These are phyloP conservation scores for Quercus bicolor DNA, from an alignment of 306 rosid species.

Conservation along the genomic window DNA sequence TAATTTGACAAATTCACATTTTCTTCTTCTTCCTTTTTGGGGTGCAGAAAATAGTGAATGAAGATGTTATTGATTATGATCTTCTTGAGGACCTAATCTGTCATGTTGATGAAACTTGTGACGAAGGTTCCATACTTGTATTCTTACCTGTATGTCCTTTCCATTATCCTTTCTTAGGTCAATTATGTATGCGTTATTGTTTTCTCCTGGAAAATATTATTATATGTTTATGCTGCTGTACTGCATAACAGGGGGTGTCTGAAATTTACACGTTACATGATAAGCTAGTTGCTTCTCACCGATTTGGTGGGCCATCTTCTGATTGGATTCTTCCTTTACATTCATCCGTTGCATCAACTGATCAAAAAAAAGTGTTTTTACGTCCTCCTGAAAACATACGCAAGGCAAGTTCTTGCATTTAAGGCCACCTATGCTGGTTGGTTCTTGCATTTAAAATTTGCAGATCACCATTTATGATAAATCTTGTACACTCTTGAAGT, in stretches of 20 bases:
- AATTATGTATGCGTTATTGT: constrained; percentile 1
- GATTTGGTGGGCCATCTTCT: constrained; percentile 83
- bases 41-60: constrained; percentile 71
- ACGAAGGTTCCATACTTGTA: constrained; percentile 84
- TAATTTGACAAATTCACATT: constrained; percentile 17
- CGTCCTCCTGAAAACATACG: constrained; percentile 76
- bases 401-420: constrained; percentile 48
- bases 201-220: not conserved
- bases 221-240: constrained; percentile 9
- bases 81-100: constrained; percentile 87
- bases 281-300: constrained; percentile 72
- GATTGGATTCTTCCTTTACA: constrained; percentile 94
- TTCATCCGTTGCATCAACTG: constrained; percentile 70
- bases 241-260: constrained; percentile 59
- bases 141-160: constrained; percentile 79
- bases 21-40: constrained; percentile 2
- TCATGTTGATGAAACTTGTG: constrained; percentile 68
- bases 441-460: not conserved
- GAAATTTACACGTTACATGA: constrained; percentile 74
- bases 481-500: not conserved
- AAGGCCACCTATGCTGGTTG: not conserved
- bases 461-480: not conserved
- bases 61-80: constrained; percentile 91
- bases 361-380: constrained; percentile 80
- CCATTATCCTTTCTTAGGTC: constrained; percentile 13